Evolutionary conservation across 371 early-diverging fungal species (phyloP).

Genomic region (Actinomortierella ambigua): DNA sequence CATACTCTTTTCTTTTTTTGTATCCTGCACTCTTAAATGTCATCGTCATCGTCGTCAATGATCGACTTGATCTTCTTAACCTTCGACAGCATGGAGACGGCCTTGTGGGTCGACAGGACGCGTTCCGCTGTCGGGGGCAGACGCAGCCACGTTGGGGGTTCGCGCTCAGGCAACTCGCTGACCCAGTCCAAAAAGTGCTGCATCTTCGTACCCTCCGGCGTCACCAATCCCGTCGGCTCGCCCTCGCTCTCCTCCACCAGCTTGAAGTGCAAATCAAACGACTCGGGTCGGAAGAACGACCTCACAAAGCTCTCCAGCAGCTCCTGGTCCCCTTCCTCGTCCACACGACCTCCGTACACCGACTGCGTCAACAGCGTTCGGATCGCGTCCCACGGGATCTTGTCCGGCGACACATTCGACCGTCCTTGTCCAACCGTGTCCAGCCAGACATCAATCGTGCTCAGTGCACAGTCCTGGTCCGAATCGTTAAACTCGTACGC

Average conservation of each 20-base stretch:
- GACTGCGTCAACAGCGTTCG: constrained; percentile 84
- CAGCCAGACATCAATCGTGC: constrained; percentile 91
- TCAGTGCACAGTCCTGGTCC: constrained; percentile 91
- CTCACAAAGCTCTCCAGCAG: constrained; percentile 91
- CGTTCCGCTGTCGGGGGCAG: constrained; percentile 94
- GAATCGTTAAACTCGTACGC: constrained; percentile 97
- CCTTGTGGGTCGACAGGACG: constrained; percentile 80
- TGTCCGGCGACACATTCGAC: constrained; percentile 90
- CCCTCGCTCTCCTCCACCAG: constrained; percentile 68
- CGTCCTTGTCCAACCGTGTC: constrained; percentile 81
- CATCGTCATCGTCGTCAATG: constrained; percentile 82
- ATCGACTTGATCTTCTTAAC: constrained; percentile 84
- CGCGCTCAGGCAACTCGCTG: constrained; percentile 83
- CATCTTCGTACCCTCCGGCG: constrained; percentile 90
- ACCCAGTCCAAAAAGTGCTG: constrained; percentile 93
- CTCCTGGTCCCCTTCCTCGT: constrained; percentile 89
- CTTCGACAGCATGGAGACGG: constrained; percentile 76
- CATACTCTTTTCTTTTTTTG: too few relatives aligned
- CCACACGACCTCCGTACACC: constrained; percentile 97
- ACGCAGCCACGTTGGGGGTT: constrained; percentile 97
- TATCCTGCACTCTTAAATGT: too few relatives aligned
- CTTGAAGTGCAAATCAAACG: constrained; percentile 83
- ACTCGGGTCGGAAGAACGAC: constrained; percentile 78
- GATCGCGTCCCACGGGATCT: constrained; percentile 97
- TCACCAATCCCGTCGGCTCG: constrained; percentile 54